Evolutionary conservation across 2,329 filamentous ascomycete species (phyloP).

Genomic region (Colletotrichum tofieldiae): DNA sequence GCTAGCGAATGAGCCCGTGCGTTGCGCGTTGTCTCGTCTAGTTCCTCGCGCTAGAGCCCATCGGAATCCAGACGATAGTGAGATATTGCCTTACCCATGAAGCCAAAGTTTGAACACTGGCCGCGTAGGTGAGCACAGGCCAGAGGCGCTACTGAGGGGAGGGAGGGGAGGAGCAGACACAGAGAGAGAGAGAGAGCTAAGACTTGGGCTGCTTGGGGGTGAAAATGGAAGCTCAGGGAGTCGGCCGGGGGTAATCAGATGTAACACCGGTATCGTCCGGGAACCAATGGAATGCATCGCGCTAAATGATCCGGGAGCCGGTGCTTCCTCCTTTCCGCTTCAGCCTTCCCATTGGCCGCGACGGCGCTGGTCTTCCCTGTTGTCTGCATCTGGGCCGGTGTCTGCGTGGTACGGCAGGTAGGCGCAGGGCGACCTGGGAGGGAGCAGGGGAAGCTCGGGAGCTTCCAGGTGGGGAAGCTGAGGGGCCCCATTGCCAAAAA

Average conservation of each 20-base stretch:
- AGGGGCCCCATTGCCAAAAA: slow-evolving; percentile 20
- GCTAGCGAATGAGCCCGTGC: background rate
- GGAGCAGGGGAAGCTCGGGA: slow-evolving; percentile 33
- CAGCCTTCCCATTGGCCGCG: background rate
- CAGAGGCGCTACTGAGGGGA: background rate
- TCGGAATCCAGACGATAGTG: slow-evolving; percentile 6
- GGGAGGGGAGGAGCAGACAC: background rate
- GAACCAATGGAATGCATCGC: slow-evolving; percentile 22
- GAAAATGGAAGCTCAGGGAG: background rate
- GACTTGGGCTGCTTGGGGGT: background rate
- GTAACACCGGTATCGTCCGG: slow-evolving; percentile 21
- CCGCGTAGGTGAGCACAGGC: slow-evolving; percentile 30
- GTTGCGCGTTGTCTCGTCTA: slow-evolving; percentile 1
- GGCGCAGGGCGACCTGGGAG: slow-evolving; percentile 18
- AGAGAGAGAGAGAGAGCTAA: background rate
- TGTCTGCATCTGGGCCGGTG: slow-evolving; percentile 10
- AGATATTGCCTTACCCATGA: background rate
- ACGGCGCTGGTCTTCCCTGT: slow-evolving; percentile 1
- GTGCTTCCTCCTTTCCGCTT: background rate
- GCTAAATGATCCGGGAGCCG: slow-evolving; percentile 17
- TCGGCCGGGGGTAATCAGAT: slow-evolving; percentile 9
- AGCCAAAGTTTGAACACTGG: background rate
- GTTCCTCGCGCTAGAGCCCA: background rate
- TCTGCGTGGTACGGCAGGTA: slow-evolving; percentile 23
- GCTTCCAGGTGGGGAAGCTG: slow-evolving; percentile 29